Evolutionary conservation across 495 filamentous ascomycete genomes (phyloP).

Genomic region (Penicillium waksmanii): DNA sequence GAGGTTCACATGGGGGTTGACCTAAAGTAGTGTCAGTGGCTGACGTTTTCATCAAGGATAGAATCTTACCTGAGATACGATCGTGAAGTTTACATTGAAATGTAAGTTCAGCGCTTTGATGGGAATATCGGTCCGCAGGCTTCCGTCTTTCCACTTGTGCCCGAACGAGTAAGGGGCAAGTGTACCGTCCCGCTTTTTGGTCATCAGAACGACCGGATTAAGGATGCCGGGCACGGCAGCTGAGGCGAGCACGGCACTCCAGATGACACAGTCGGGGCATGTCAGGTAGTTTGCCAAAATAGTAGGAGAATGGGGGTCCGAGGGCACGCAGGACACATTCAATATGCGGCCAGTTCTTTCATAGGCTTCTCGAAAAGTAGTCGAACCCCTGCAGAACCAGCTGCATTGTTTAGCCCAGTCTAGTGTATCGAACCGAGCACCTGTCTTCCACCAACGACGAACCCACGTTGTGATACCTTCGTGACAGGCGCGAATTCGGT

Average conservation of each 20-base stretch:
- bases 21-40: constrained; percentile 39
- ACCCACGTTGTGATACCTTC: constrained; percentile 78
- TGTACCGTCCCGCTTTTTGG: constrained; percentile 76
- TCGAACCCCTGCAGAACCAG: constrained; percentile 88
- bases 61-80: constrained; percentile 73
- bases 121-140: constrained; percentile 90
- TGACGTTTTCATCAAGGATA: not conserved
- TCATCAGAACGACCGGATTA: constrained; percentile 96
- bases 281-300: constrained; percentile 94
- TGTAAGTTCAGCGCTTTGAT: constrained; percentile 90
- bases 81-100: constrained; percentile 97
- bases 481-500: constrained; percentile 82
- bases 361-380: constrained; percentile 94
- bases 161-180: constrained; percentile 89
- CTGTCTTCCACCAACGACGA: constrained; percentile 85
- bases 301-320: constrained; percentile 90
- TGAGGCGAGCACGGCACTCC: constrained; percentile 94
- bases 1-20: constrained; percentile 96
- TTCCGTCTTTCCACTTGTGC: constrained; percentile 98
- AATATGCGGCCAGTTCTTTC: constrained; percentile 91
- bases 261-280: constrained; percentile 94
- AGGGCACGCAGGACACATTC: constrained; percentile 96
- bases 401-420: constrained; percentile 85
- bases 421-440: constrained; percentile 89
- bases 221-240: constrained; percentile 95